Evolutionary conservation across 1,284 basidiomycete genomes (phyloP).

Genomic region (Ustilago hordei): DNA sequence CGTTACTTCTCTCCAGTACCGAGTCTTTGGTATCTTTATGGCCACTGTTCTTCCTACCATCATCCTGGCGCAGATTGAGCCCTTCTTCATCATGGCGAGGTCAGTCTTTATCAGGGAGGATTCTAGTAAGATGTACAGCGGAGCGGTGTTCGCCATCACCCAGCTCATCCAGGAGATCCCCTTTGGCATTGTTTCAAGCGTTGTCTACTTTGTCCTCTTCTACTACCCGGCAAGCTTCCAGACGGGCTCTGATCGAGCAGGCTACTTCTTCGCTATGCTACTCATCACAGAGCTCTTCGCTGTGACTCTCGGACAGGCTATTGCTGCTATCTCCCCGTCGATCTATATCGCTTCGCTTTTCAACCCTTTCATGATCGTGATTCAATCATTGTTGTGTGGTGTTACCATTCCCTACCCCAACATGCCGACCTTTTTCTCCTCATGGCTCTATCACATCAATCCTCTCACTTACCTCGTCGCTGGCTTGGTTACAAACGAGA

Average conservation of each 20-base stretch:
- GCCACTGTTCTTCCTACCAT: conserved; percentile 37
- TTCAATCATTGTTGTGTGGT: conserved; percentile 74
- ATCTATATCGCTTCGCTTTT: conserved; percentile 75
- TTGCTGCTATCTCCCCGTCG: conserved; percentile 81
- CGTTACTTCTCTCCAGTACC: conserved; percentile 33
- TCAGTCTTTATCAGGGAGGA: conserved; percentile 41
- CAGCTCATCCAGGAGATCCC: conserved; percentile 42
- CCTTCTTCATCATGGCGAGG: conserved; percentile 36
- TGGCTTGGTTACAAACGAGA: conserved; percentile 79
- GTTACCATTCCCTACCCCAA: conserved; percentile 77
- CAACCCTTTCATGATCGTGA: conserved; percentile 74
- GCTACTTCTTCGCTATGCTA: conserved; percentile 44
- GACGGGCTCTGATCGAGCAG: conserved; percentile 20
- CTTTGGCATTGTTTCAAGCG: conserved; percentile 24
- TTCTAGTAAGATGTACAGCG: conserved; percentile 40
- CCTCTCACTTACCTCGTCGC: conserved; percentile 38
- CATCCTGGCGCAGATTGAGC: conserved; percentile 40
- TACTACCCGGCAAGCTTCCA: conserved; percentile 42
- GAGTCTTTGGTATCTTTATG: conserved; percentile 46
- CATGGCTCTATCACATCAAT: conserved; percentile 30
- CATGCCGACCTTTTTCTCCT: conserved; percentile 30
- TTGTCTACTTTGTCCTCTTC: conserved; percentile 44
- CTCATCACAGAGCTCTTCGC: conserved; percentile 74
- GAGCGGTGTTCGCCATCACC: conserved; percentile 32
- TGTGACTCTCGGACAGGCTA: conserved; percentile 78